Evolutionary conservation across 2,329 filamentous ascomycete genomes (phyloP), one percentile per base, ranked within the genome.

Genomic region (Claviceps paspali): DNA sequence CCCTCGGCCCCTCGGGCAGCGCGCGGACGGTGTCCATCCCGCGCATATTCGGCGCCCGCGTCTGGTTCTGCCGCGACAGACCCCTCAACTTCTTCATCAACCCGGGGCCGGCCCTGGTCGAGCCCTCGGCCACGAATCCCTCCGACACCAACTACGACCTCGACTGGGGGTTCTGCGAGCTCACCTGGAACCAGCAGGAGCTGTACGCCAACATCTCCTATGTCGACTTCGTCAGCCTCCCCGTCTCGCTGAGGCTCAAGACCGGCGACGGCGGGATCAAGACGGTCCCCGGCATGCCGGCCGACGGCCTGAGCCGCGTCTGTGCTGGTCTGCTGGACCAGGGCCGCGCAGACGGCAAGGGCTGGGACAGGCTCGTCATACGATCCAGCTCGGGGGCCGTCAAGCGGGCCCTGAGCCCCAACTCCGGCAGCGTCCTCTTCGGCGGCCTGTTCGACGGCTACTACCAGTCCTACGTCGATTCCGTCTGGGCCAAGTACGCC

Each of bases 211-310:
- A 82, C 47, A 76, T 87, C 47, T 74, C 67, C 43, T 79, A 80
- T 52, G 82, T 87, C 37, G 82, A 87, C 60, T 87, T 87, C 56
- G 70, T 85, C 43, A 62, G 63, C 47, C 52, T 79, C 46, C 76
- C 79, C n/a, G 67, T 80, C 36, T 67, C 70, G 1, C 63, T 79
- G 44, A 52, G 56, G 41, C 64, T 79, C 32, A 56, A 57, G 38
- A 68, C 65, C 42, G 60, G 60, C 15, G 52, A 55, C 31, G 70
- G 67, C 31, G 44, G 46, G 9, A 50, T 59, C 14, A 63, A 64
- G 43, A 56, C 50, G 12, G 70, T 74, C 8, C 52, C 55, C n/a
- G 71, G 71, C 18, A 54, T 73, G 43, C 62, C 63, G 2, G 36
- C 54, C 26, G 55, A 61, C 39, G 70, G 65, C 6, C 58, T 74